Conservation (phyloP, 352 stramenopile genomes). For the Phytophthora capsici region DNA sequence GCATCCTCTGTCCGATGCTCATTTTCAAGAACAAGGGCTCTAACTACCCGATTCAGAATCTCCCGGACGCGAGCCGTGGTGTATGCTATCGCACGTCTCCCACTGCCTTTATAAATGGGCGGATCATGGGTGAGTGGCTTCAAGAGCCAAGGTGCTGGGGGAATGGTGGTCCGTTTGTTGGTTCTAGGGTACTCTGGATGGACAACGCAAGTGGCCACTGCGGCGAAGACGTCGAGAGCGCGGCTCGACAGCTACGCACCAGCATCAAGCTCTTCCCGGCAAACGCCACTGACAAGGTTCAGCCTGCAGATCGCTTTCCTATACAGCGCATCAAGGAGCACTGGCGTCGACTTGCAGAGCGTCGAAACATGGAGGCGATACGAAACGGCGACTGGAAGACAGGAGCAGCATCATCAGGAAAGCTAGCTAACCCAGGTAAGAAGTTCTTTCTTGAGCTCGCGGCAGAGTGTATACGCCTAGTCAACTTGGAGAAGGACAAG, state of each 20-base stretch:
- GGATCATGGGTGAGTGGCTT: slow-evolving; percentile 1
- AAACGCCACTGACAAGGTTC: slow-evolving; percentile 1
- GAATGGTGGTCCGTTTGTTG: not conserved
- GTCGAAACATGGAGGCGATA: no score
- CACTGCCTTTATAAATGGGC: not conserved
- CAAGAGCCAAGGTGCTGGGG: slow-evolving; percentile 2
- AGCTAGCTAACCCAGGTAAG: no score
- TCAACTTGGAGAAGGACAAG: not conserved
- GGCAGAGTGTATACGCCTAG: not conserved
- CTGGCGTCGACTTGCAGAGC: no score
- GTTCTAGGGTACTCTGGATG: not conserved
- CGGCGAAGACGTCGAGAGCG: not conserved
- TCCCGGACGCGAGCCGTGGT: not conserved
- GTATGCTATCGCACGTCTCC: slow-evolving; percentile 13
- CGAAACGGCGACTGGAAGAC: no score
- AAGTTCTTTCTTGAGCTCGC: not conserved
- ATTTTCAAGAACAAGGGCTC: no score
- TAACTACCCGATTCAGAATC: slow-evolving; percentile 14
- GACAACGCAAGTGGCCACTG: not conserved
- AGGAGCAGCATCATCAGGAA: no score
- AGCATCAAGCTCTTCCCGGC: not conserved
- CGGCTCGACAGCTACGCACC: not conserved
- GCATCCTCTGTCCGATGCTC: slow-evolving; percentile 22
- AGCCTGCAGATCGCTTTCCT: slow-evolving; percentile 1
- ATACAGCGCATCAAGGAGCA: slow-evolving; percentile 5